Evolutionary conservation across 2,329 filamentous ascomycete species (phyloP), one percentile per base, ranked within the genome.

Genomic region (Epichloe coenophiala): DNA sequence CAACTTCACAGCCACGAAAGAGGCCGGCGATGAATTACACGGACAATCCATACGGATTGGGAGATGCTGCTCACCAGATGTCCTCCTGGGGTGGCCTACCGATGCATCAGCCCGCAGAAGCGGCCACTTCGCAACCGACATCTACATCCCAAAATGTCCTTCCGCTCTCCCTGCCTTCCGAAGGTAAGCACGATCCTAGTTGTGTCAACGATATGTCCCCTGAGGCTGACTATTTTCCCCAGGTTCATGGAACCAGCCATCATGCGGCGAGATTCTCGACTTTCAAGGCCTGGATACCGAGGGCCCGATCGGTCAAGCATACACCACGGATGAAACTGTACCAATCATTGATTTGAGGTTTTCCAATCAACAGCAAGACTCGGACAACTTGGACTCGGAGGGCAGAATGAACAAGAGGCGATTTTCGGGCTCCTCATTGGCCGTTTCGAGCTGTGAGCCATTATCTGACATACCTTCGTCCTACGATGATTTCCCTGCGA

Each of bases 351-450:
- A 83, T 60, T 65, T 83, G 52, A 71, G 77, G 59, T 81, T 76
- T 58, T 69, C 54, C 63, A 71, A 53, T 58, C 68, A 57, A 57
- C 72, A 63, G 37, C 60, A 63, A 21, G 78, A 81, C n/a, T 66
- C 69, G 49, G 76, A 80, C 37, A 56, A 66, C 17, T 59, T 76
- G 53, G 69, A 68, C 51, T 71, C 76, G 53, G 77, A 80, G 40
- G 68, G 73, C 49, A 69, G 68, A n/a, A 65, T 75, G 44, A 75
- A 77, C 55, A 71, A 75, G 45, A 75, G 83, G 53, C 76, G 82
- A 54, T 77, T 86, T 71, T 86, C 84, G 19, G 83, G 83, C 45
- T 86, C 84, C 2, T 86, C 84, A 1, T 85, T 86, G 60, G 84
- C 83, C 39, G 76, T 87, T 68, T 87, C 84, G 15, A 86, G 78